These are phyloP conservation scores for Poa annua DNA, from an alignment of 176 grass and related monocot species.

Conservation along the genomic window DNA sequence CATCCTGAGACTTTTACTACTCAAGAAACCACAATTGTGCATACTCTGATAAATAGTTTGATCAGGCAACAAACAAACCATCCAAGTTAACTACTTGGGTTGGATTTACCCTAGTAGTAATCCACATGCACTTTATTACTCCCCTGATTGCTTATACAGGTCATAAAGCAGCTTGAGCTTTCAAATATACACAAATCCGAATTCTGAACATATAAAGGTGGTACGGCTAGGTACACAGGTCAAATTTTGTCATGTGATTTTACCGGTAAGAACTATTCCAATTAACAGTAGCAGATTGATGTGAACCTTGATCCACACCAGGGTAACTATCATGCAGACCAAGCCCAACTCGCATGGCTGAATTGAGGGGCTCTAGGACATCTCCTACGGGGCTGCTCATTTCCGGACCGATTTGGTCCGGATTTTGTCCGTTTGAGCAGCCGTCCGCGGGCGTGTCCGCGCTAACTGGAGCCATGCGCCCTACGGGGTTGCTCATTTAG, in stretches of 20 bases:
- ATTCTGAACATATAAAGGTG: not conserved
- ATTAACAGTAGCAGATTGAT: not conserved
- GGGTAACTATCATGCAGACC: not conserved
- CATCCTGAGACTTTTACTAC: not conserved
- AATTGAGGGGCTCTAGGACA: not conserved
- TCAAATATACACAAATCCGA: not conserved
- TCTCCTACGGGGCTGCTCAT: too few species aligned
- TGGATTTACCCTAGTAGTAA: slow-evolving; percentile 11
- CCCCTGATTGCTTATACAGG: not conserved
- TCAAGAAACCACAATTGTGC: not conserved
- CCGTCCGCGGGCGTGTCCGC: too few species aligned
- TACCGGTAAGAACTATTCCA: not conserved
- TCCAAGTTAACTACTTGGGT: not conserved
- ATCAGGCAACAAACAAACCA: not conserved
- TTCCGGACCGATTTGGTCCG: too few species aligned
- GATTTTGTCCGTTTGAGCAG: too few species aligned
- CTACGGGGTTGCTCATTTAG: too few species aligned
- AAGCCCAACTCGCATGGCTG: not conserved
- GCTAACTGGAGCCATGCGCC: too few species aligned
- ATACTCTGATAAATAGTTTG: not conserved
- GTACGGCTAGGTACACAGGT: not conserved
- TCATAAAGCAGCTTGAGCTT: not conserved
- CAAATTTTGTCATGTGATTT: not conserved
- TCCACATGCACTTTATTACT: not conserved
- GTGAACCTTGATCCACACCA: not conserved